Evolutionary conservation across 2,329 filamentous ascomycete species (phyloP).

Genomic region (Periconia macrospinosa): DNA sequence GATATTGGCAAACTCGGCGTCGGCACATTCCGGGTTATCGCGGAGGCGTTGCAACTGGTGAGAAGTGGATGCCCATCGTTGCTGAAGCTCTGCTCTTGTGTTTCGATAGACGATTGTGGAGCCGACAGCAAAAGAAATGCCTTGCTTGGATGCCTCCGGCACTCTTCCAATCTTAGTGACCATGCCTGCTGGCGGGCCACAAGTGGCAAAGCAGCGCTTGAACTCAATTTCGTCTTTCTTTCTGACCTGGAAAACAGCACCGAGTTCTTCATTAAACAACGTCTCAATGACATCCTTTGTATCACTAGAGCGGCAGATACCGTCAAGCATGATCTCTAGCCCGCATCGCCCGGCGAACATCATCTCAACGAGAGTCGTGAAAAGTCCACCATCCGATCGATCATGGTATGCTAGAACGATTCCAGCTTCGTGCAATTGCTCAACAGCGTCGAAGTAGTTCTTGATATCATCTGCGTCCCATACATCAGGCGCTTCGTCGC

Average conservation of each 20-base stretch:
- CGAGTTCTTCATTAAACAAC: slow-evolving; percentile 95
- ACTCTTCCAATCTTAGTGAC: slow-evolving; percentile 84
- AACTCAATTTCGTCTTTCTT: slow-evolving; percentile 83
- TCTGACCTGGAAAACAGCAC: slow-evolving; percentile 92
- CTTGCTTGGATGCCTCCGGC: slow-evolving; percentile 69
- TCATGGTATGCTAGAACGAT: slow-evolving; percentile 94
- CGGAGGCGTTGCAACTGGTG: slow-evolving; percentile 87
- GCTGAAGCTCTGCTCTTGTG: slow-evolving; percentile 73
- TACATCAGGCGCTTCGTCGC: slow-evolving; percentile 83
- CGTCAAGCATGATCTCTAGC: slow-evolving; percentile 80
- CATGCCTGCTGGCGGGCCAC: slow-evolving; percentile 77
- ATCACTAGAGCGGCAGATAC: slow-evolving; percentile 63
- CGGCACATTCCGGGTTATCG: slow-evolving; percentile 85
- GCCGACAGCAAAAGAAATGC: slow-evolving; percentile 73
- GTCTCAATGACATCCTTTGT: slow-evolving; percentile 69
- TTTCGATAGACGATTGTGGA: slow-evolving; percentile 69
- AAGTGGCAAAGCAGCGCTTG: slow-evolving; percentile 87
- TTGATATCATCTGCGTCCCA: slow-evolving; percentile 78
- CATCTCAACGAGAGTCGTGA: slow-evolving; percentile 93
- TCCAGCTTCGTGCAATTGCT: slow-evolving; percentile 65
- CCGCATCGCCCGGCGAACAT: slow-evolving; percentile 96
- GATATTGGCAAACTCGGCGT: slow-evolving; percentile 78
- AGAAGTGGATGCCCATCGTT: slow-evolving; percentile 86
- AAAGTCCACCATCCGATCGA: slow-evolving; percentile 86
- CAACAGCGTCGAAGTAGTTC: slow-evolving; percentile 89